Percentiles rank a stretch among this genome's conserved stretches.
phyloP scores from a whole-genome alignment of 345 rosid species.

The Brassica carinata region DNA sequence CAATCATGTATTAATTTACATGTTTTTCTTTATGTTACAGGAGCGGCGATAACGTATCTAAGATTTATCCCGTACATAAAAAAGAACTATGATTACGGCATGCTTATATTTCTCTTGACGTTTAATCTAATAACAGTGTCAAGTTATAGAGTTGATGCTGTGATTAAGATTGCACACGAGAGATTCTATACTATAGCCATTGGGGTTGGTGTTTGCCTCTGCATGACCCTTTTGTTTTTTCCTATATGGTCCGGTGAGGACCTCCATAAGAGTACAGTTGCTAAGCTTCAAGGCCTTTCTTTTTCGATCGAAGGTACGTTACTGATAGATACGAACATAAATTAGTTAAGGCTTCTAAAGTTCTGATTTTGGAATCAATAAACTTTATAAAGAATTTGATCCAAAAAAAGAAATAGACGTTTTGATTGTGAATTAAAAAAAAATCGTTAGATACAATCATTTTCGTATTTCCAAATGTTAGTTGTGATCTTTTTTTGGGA shows the following conservation, averaged over 20 bases:
- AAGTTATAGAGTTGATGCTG: slow-evolving; percentile 61
- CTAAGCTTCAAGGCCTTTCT: slow-evolving; percentile 74
- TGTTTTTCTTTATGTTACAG: slow-evolving; percentile 41
- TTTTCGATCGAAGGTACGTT: slow-evolving; percentile 63
- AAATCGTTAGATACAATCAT: background rate
- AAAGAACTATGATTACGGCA: slow-evolving; percentile 83
- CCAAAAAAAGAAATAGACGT: background rate
- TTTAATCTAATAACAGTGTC: slow-evolving; percentile 84
- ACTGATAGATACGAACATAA: background rate
- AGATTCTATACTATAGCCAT: slow-evolving; percentile 69
- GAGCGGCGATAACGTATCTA: slow-evolving; percentile 65
- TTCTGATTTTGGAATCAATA: background rate
- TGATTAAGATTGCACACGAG: slow-evolving; percentile 58
- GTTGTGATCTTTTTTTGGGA: background rate
- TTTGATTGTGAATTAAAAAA: background rate
- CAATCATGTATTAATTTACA: background rate
- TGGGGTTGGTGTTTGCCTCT: slow-evolving; percentile 73
- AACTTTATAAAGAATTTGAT: background rate
- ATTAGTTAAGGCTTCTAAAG: background rate
- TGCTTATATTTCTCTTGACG: slow-evolving; percentile 81
- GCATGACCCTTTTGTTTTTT: slow-evolving; percentile 64
- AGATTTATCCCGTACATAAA: slow-evolving; percentile 80
- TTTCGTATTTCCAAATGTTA: background rate
- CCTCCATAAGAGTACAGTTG: slow-evolving; percentile 65
- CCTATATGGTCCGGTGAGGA: slow-evolving; percentile 91